Conservation (phyloP, 805 yeast species). For the Myxozyma kluyveri region DNA sequence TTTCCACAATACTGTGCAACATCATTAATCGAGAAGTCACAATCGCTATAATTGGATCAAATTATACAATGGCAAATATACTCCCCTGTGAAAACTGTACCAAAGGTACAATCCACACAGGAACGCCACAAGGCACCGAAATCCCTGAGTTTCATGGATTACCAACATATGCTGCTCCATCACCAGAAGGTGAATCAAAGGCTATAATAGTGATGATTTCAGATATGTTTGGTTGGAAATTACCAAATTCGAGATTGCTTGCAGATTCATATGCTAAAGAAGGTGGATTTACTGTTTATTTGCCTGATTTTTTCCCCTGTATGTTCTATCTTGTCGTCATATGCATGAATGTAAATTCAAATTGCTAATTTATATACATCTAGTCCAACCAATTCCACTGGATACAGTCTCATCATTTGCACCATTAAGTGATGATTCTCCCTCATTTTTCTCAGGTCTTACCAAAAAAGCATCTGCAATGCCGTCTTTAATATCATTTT, state of each 20-base stretch:
- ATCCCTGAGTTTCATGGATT: background rate
- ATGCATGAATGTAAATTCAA: no score
- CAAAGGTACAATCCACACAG: constrained; percentile 9
- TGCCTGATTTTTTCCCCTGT: constrained; percentile 20
- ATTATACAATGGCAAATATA: background rate
- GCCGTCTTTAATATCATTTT: constrained; percentile 3
- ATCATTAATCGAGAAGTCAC: no score
- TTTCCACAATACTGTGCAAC: no score
- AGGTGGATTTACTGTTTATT: constrained; percentile 7
- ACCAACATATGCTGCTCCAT: constrained; percentile 5
- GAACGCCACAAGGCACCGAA: constrained; percentile 14
- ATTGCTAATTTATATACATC: background rate
- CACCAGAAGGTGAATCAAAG: constrained; percentile 8
- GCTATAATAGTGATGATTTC: constrained; percentile 13
- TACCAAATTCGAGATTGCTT: constrained; percentile 17
- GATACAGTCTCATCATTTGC: constrained; percentile 5
- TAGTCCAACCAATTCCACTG: constrained; percentile 11
- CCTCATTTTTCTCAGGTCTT: background rate
- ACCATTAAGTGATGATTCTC: background rate
- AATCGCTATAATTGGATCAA: no score
- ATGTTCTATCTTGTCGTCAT: background rate
- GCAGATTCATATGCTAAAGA: constrained; percentile 24
- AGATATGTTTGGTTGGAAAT: constrained; percentile 24
- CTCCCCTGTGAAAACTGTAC: constrained; percentile 12
- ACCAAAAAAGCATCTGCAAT: background rate